Base-by-base conservation (phyloP, 306 rosid species). In the Prinsepia uniflora region DNA sequence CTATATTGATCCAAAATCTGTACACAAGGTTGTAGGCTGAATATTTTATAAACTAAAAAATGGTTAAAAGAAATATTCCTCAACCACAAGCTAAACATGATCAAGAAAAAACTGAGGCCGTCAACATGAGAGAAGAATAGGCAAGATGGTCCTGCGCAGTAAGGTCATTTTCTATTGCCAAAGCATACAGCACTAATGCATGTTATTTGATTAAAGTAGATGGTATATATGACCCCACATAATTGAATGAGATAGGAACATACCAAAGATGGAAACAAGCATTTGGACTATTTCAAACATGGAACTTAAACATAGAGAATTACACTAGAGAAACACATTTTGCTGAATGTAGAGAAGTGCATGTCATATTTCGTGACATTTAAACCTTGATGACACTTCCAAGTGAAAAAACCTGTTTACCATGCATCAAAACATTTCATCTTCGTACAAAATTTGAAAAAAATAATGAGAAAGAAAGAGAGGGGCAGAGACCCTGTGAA, bases 1-100 rank as follows among this genome's bases (percentile, higher is more conserved):
- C 84, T 84, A 75, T 95, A 95, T 72, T 84, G 96, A 74, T 91
- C 99, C 87, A 95, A 82, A 77, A 95, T 84, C 99, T 95, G 85
- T 83, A 87, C 39, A 57, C 36, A 30, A 44, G 72, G 71, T 56
- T 63, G 42, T 19, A 61, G 10, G 50, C 56, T 20, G 13, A 61
- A 59, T 8, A 34, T 18, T 19, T 72, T 17, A 0, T 17, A 62
- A 62, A 24, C 22, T 34, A 22, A 47, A 63, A 59, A 22, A 8
- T 2, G 0, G 2, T n/a, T 1, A 59, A 40, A 39, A n/a, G 11
- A 52, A 52, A 48, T 10, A 36, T 30, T 30, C 36, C 36, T 30
- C 36, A 50, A 64, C 41, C 6, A 73, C 42, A 72, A 34, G 58
- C n/a, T 55, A 55, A 62, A 10, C 30, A 5, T 14, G 20, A 54